These are phyloP conservation scores for Rhodotorula kratochvilovae DNA, from an alignment of 768 basidiomycete genomes.

Conservation along the genomic window DNA sequence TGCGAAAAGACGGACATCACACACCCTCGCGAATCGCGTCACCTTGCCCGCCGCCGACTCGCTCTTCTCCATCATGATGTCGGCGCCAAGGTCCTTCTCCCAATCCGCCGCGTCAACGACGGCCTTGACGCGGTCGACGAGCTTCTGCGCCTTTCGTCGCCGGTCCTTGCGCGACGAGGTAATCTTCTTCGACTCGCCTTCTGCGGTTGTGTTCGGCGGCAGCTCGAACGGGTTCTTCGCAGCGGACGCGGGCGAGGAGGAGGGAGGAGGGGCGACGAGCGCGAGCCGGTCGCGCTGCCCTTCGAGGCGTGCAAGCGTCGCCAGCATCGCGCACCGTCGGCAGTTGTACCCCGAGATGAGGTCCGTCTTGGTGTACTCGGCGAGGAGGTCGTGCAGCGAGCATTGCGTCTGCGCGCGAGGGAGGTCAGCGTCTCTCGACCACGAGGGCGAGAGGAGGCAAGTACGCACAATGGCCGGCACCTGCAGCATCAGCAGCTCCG, in stretches of 20 bases:
- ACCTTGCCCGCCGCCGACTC: slow-evolving; percentile 77
- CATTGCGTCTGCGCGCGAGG: slow-evolving; percentile 57
- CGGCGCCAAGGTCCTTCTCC: slow-evolving; percentile 71
- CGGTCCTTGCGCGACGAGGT: slow-evolving; percentile 71
- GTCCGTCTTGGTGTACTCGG: slow-evolving; percentile 84
- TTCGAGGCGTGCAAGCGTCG: slow-evolving; percentile 64
- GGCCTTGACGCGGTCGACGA: slow-evolving; percentile 59
- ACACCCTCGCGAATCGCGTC: slow-evolving; percentile 82
- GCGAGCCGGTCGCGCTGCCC: slow-evolving; percentile 61
- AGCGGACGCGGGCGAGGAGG: background rate
- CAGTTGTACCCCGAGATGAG: slow-evolving; percentile 79
- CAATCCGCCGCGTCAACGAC: slow-evolving; percentile 70
- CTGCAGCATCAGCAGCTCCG: slow-evolving; percentile 77
- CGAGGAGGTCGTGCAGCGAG: slow-evolving; percentile 73
- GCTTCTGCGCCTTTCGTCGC: slow-evolving; percentile 64
- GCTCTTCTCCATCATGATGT: slow-evolving; percentile 72
- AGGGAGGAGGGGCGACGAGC: slow-evolving; percentile 38
- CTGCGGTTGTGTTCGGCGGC: slow-evolving; percentile 33
- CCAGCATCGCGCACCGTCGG: slow-evolving; percentile 77
- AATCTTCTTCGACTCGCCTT: slow-evolving; percentile 46
- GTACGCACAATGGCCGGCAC: slow-evolving; percentile 62
- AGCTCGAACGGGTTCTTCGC: slow-evolving; percentile 32
- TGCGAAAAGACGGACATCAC: slow-evolving; percentile 41
- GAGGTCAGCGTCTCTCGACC: too few relatives aligned
- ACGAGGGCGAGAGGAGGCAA: too few relatives aligned